These are phyloP conservation scores for Cytospora schulzeri DNA, from an alignment of 2,329 filamentous ascomycete species.

Conservation along the genomic window DNA sequence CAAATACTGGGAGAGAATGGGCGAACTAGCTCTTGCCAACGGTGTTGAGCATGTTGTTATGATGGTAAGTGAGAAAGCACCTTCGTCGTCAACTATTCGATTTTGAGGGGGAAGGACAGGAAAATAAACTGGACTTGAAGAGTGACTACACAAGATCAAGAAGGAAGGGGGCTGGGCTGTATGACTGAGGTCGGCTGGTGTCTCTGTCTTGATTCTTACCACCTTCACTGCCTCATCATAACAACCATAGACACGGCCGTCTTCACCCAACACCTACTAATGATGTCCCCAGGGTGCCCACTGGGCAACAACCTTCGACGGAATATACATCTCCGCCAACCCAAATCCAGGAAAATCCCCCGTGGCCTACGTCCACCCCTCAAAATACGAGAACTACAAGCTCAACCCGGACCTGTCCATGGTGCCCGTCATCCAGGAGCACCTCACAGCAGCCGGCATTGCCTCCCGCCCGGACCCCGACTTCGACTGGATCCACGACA, in stretches of 20 bases:
- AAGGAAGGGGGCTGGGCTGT: too few species aligned
- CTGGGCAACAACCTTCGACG: slow-evolving; percentile 60
- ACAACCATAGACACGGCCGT: background rate
- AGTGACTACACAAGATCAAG: too few species aligned
- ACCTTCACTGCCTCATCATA: background rate
- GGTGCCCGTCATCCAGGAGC: slow-evolving; percentile 50
- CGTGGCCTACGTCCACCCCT: slow-evolving; percentile 67
- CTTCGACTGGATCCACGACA: slow-evolving; percentile 76
- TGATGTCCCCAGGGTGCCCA: slow-evolving; percentile 56
- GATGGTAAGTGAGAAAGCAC: slow-evolving; percentile 51
- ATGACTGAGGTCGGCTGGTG: too few species aligned
- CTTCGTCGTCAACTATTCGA: background rate
- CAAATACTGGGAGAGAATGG: slow-evolving; percentile 66
- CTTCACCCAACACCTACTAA: slow-evolving; percentile 5
- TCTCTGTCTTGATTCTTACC: too few species aligned
- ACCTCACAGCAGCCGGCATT: slow-evolving; percentile 56
- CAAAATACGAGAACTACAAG: slow-evolving; percentile 64
- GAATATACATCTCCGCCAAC: slow-evolving; percentile 63
- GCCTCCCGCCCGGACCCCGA: slow-evolving; percentile 52
- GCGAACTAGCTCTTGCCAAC: slow-evolving; percentile 61
- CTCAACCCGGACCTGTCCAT: slow-evolving; percentile 61
- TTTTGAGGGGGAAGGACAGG: background rate
- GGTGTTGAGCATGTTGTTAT: slow-evolving; percentile 65
- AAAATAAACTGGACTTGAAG: background rate
- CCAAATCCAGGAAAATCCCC: slow-evolving; percentile 62